Conservation (phyloP, 352 stramenopile genomes). For the Thalassiosira hispida region DNA sequence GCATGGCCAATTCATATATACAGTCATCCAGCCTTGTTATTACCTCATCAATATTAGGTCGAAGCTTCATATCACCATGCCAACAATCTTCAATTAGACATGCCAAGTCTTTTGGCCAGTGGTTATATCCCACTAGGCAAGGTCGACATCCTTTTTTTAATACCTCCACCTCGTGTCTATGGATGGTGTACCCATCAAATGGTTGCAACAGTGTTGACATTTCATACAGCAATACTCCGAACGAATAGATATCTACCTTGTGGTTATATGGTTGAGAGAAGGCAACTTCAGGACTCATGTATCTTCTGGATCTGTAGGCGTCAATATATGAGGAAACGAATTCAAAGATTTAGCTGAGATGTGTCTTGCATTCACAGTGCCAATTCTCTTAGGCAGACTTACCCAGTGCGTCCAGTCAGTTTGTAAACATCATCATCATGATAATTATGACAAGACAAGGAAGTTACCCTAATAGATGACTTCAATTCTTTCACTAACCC, state of each 20-base stretch:
- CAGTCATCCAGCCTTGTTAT: conserved; percentile 31
- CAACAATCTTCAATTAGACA: conserved; percentile 48
- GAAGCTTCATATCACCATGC: conserved; percentile 29
- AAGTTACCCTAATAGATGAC: conserved; percentile 13
- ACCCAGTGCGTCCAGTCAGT: conserved; percentile 24
- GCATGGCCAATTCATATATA: conserved; percentile 20
- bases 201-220: conserved; percentile 71
- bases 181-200: conserved; percentile 69
- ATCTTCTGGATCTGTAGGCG: conserved; percentile 14
- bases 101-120: conserved; percentile 42
- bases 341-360: too few species aligned
- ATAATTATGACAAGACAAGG: neutral
- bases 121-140: conserved; percentile 19
- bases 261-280: conserved; percentile 91
- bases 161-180: conserved; percentile 39
- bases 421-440: conserved; percentile 12
- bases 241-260: conserved; percentile 89
- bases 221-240: conserved; percentile 88
- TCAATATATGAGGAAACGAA: too few species aligned
- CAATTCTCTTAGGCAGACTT: too few species aligned
- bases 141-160: conserved; percentile 29
- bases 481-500: conserved; percentile 30
- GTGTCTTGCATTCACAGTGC: too few species aligned
- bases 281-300: conserved; percentile 86
- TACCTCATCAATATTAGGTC: conserved; percentile 38